Base-by-base conservation (phyloP, 495 filamentous ascomycete genomes). In the Penicillium cinerascens region DNA sequence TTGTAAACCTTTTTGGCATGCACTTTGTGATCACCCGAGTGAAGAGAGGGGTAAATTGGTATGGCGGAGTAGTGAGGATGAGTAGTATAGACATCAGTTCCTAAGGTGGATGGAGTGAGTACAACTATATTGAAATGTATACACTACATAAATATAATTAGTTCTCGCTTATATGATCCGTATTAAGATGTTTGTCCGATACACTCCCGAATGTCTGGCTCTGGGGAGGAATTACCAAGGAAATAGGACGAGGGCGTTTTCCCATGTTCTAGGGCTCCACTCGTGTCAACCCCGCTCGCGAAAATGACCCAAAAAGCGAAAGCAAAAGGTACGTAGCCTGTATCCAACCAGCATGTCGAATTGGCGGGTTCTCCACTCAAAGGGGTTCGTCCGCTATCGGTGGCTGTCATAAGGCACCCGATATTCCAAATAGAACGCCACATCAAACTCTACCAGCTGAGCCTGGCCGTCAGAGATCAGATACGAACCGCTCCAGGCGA, bases 401-500 rank as follows among this genome's bases (percentile, higher is more conserved):
- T 4, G 7, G 1, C 16, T 13, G 6, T 4, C 4, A 38, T 6
- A 39, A 39, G 3, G 33, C 33, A 36, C 18, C n/a, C 29, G 25
- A 22, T 40, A 48, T 40, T 48, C 46, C 46, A 48, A 39, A 48
- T 48, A 23, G 37, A 6, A 1, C 29, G 17, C 35, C 22, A 39
- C 21, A 27, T 8, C 22, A 27, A 48, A 48, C 21, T 48, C 46
- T 48, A 16, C 15, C 17, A 20, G 9, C n/a, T 38, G 33, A 10
- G 45, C 6, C 23, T 39, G 22, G 18, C 22, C 20, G n/a, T 13
- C 26, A n/a, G 17, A 48, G 35, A 21, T 17, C 21, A 17, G 13
- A 13, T 36, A 29, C 44, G 13, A 16, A 15, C 11, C 16, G 3
- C 16, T 4, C n/a, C 2, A 2, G 22, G 35, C 37, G 23, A 16